Evolutionary conservation across 192 early-diverging fungal species (phyloP), one percentile per base, ranked within the genome.

Genomic region (Anaeromyces robustus): DNA sequence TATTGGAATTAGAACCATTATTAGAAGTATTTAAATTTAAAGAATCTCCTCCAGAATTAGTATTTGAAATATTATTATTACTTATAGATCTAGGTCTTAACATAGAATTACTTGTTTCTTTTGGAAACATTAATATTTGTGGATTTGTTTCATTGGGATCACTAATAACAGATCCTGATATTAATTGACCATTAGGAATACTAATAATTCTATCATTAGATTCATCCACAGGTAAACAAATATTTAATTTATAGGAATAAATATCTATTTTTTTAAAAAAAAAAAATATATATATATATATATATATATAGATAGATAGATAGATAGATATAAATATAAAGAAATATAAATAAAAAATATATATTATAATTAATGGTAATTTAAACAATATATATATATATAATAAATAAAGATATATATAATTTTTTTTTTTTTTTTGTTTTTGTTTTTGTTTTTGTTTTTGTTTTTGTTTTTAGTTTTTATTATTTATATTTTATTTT

Each of bases 171-270:
- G 19, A 18, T 4, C 78, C 41, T 22, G 17, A 77, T 2, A 37
- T 14, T 77, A 41, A 80, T 41, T 77, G 29, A 28, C 89, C 89
- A 41, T 77, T 80, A 26, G 83, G 29, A 18, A 89, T 86, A n/a
- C 59, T 81, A 7, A 89, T 79, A 22, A 85, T 68, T 17, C 86
- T 83, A 30, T 91, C 88, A 19, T 81, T 79, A 0, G 83, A 77
- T 31, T 81, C 83, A 79, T 86, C 83, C 12, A 87, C 81, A 18
- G 90, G 90, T 12, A 91, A 28, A 22, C 80, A 81, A 28, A 91
- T 85, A 77, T 85, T 84, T 29, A 89, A 43, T 19, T 81, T 77
- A 80, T 91, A 91, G 1, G 80, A 77, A 81, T 87, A 91, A 31
- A 91, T 86, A 79, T 91, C 90, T 52, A 22, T 14, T 22, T 14